Base-by-base conservation (phyloP, 2,329 filamentous ascomycete genomes). In the Fusarium sp. region DNA sequence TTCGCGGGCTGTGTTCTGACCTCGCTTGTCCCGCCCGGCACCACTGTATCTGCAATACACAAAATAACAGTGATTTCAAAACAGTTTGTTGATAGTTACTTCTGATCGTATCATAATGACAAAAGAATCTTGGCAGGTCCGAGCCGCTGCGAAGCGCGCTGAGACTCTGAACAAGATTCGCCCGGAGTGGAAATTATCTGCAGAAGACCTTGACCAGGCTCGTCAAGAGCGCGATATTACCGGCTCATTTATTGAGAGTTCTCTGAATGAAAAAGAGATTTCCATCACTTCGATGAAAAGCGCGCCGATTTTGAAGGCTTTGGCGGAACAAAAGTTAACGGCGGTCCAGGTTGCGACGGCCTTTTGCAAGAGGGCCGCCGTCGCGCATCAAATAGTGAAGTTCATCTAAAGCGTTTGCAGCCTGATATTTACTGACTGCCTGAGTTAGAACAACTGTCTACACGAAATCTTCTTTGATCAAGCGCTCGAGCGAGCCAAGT, bases 311-410 rank as follows among this genome's bases (percentile, higher is more conserved):
- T 11, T 67, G 3, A 18, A 44, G 20, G 42, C 47, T 4, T n/a
- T 72, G 2, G 26, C 13, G 0, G 23, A 53, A 8, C 28, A 30
- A 13, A 46, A 42, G 6, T 2, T 55, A 5, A 55, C 70, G 2
- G 52, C 80, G 0, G 73, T 78, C 1, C 81, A 85, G 11, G 85
- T 88, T 2, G 78, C 81, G 2, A 78, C 74, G 8, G 86, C 85
- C 0, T 89, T 84, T 70, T 84, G 82, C 72, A 85, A 83, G 70
- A 70, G 80, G 9, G 81, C 82, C 0, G 80, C 82, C 0, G 74
- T 84, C 13, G 86, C 87, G 0, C 86, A 89, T 62, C 87, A 89
- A 67, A 77, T 87, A 36, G 84, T 86, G 71, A 31, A 11, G 11
- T 6, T 12, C 6, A 20, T 2, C 4, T 11, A 20, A 8, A 3